These are phyloP conservation scores for Dioszegia hungarica DNA, from an alignment of 768 basidiomycete genomes.

Conservation along the genomic window DNA sequence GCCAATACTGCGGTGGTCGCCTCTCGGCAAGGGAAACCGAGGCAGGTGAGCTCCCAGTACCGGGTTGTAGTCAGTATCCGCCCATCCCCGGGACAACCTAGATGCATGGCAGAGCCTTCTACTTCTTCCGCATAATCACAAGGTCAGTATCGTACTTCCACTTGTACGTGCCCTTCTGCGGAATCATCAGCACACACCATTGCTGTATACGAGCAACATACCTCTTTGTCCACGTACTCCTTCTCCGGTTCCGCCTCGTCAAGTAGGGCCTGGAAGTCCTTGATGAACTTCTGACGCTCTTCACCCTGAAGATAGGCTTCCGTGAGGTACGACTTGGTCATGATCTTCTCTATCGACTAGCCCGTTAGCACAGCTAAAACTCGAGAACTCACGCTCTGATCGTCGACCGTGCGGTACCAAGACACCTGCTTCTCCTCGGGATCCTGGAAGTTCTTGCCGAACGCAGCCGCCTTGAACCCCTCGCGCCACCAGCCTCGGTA, in stretches of 20 bases:
- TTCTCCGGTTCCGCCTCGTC: slow-evolving; percentile 50
- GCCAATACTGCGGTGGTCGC: too few species aligned
- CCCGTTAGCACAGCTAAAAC: not conserved
- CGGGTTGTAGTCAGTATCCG: too few species aligned
- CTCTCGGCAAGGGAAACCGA: too few species aligned
- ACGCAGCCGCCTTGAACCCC: slow-evolving; percentile 62
- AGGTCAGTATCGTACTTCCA: slow-evolving; percentile 67
- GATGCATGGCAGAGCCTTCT: too few species aligned
- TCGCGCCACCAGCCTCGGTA: slow-evolving; percentile 69
- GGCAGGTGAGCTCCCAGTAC: too few species aligned
- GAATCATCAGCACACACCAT: not conserved
- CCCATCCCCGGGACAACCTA: too few species aligned
- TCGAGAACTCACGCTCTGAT: slow-evolving; percentile 50
- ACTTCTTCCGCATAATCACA: slow-evolving; percentile 21
- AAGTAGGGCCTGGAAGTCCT: slow-evolving; percentile 31
- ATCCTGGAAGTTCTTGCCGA: slow-evolving; percentile 59
- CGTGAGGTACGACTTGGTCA: slow-evolving; percentile 81
- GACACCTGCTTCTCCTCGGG: slow-evolving; percentile 56
- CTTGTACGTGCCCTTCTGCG: slow-evolving; percentile 63
- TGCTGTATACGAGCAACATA: slow-evolving; percentile 11
- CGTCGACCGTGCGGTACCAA: slow-evolving; percentile 57
- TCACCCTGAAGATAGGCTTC: slow-evolving; percentile 59
- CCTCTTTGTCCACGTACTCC: slow-evolving; percentile 68
- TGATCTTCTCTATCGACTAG: slow-evolving; percentile 58
- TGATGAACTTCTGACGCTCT: slow-evolving; percentile 59